These are phyloP conservation scores for Diaporthe citriasiana DNA, from an alignment of 2,329 filamentous ascomycete species.

Conservation along the genomic window DNA sequence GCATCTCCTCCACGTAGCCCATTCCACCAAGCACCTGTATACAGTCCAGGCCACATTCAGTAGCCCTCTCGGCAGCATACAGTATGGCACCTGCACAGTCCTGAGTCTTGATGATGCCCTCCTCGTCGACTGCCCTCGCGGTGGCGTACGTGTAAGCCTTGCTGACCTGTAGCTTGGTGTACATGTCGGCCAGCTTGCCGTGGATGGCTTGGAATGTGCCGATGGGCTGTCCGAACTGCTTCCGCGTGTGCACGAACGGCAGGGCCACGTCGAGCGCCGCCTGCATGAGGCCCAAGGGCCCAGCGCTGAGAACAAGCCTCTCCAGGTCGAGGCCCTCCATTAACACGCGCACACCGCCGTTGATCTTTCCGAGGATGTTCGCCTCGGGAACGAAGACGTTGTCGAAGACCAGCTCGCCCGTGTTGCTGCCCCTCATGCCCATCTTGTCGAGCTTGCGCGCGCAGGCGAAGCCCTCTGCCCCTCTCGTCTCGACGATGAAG, in stretches of 20 bases:
- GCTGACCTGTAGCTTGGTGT: conserved; percentile 89
- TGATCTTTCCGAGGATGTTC: conserved; percentile 83
- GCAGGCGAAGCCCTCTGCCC: conserved; percentile 82
- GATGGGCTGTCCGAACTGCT: conserved; percentile 89
- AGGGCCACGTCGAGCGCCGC: conserved; percentile 86
- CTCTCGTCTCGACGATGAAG: conserved; percentile 83
- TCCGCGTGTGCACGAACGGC: conserved; percentile 89
- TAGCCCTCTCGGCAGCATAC: conserved; percentile 92
- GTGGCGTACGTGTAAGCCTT: conserved; percentile 90
- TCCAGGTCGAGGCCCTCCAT: conserved; percentile 98
- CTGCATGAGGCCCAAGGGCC: conserved; percentile 95
- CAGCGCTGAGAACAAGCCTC: conserved; percentile 89
- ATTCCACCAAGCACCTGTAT: conserved; percentile 95
- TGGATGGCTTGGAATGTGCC: conserved; percentile 95
- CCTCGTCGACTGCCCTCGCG: conserved; percentile 83
- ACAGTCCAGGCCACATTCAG: conserved; percentile 87
- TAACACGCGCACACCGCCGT: conserved; percentile 88
- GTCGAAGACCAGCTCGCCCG: conserved; percentile 93
- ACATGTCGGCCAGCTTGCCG: conserved; percentile 96
- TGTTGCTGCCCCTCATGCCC: conserved; percentile 97
- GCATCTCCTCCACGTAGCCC: conserved; percentile 96
- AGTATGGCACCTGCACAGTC: conserved; percentile 96
- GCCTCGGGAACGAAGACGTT: conserved; percentile 88
- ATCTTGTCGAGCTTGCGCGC: conserved; percentile 96
- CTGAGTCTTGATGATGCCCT: conserved; percentile 81